Evolutionary conservation across 139 green algal species (phyloP), one percentile per base, ranked within the genome.

Genomic region (Volvox reticuliferus): DNA sequence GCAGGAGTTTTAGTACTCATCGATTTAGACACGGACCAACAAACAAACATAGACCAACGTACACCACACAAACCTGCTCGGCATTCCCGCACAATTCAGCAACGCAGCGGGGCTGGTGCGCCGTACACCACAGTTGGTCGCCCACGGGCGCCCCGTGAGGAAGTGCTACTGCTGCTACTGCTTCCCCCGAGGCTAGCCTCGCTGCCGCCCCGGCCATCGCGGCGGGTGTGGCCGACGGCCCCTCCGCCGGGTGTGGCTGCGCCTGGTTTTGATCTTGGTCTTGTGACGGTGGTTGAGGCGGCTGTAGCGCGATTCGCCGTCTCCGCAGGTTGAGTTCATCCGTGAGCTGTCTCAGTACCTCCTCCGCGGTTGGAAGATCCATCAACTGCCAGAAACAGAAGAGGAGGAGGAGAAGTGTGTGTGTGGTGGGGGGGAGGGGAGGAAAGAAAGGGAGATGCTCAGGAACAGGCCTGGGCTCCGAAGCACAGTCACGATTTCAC

Each of bases 61-160:
- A 73, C 12, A 73, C 65, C 12, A 73, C 65, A 79, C 71, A 33
- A 88, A 91, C 87, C 87, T 75, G 61, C 24, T 12, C 61, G 3
- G 61, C 32, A 63, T 91, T 91, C 24, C 87, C 87, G 61, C 87
- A 91, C 62, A 91, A 32, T 77, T 91, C 61, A 0, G 32, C 76
- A 16, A 55, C 76, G 76, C 76, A 69, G n/a, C 26, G 18, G 30
- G 87, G 87, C 75, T 83, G 71, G 32, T 55, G 33, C 61, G 75
- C 76, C 1, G 30, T 35, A 68, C 76, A 91, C 87, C 87, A 91
- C 61, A 91, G 61, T 75, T 79, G 61, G 12, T 89, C 69, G 81
- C 44, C 44, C n/a, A 28, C 18, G 44, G 14, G 19, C 82, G 3
- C 32, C 65, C 9, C 65, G 24, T 9, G 21, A 55, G 44, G 44